Evolutionary conservation across 78 protist species (phyloP), one percentile per base, ranked within the genome.

Genomic region (Tieghemostelium lacteum): DNA sequence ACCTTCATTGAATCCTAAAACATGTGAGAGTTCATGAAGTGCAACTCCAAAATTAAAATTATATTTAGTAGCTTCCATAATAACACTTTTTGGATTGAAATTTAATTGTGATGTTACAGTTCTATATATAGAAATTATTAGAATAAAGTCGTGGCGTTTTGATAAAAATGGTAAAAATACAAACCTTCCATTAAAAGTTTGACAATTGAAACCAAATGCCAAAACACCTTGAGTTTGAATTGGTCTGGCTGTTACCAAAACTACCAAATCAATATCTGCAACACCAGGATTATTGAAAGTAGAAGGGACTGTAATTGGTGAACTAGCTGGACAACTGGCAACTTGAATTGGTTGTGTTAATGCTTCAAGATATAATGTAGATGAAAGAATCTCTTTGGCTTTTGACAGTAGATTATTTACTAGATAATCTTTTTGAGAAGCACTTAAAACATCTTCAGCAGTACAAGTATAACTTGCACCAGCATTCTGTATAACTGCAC

Each of bases 1-100:
- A 34, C 65, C 80, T 1, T 50, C 42, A 19, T 50, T 33, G 17
- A 94, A 94, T 0, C 96, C 96, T 6, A 94, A 69, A 3, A 78
- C 96, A 80, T 94, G 96, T 24, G 88, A 37, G 5, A 80, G 31
- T 55, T 94, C 96, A 40, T 94, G 96, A 16, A 86, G 60, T 0
- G 75, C 78, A 33, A 76, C 66, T 17, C 74, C 85, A 19, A 58
- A 6, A 55, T 64, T 69, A 24, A 61, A 55, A 10, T 50, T 16
- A n/a, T 17, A 39, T 3, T 66, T 36, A 10, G 28, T 28, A 19
- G 69, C 31, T 17, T 7, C 5, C 0, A 70, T 73, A 1, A 31
- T 33, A 17, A 87, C 28, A 8, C 75, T 34, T 2, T 29, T 54
- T 19, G 94, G 94, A 28, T 86, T 86, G 37, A 94, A 88, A 73